These are phyloP conservation scores for Lepidium sativum DNA, from an alignment of 345 rosid genomes.

Conservation along the genomic window DNA sequence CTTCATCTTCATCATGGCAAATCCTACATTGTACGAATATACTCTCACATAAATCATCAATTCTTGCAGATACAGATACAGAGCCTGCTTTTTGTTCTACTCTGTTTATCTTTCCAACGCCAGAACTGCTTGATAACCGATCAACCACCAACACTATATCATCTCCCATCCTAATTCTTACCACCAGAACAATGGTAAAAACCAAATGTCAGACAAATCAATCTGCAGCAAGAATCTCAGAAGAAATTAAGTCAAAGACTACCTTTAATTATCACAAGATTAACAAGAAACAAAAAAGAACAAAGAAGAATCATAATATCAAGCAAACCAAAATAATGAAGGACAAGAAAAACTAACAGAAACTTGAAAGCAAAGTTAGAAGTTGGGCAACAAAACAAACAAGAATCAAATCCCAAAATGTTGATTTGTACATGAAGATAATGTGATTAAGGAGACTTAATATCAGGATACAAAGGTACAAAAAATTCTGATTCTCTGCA, in stretches of 20 bases:
- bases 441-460: conserved; percentile 6
- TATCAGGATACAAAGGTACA: conserved; percentile 5
- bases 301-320: background rate
- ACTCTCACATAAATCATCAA: conserved; percentile 30
- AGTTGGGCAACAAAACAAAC: background rate
- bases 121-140: conserved; percentile 43
- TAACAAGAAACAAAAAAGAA: background rate
- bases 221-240: background rate
- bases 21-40: conserved; percentile 63
- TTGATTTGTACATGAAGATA: conserved; percentile 4
- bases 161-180: conserved; percentile 56
- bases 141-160: conserved; percentile 62
- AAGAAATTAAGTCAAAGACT: background rate
- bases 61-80: conserved; percentile 22
- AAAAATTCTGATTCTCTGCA: conserved; percentile 34
- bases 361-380: background rate
- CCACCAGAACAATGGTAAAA: background rate
- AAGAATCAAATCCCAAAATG: background rate
- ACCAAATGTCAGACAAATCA: background rate
- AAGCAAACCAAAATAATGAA: background rate
- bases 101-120: conserved; percentile 29
- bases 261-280: background rate
- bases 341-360: background rate
- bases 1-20: conserved; percentile 88
- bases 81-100: conserved; percentile 6